phyloP scores from a whole-genome alignment of 371 early-diverging fungal species.

The Mucor ambiguus region DNA sequence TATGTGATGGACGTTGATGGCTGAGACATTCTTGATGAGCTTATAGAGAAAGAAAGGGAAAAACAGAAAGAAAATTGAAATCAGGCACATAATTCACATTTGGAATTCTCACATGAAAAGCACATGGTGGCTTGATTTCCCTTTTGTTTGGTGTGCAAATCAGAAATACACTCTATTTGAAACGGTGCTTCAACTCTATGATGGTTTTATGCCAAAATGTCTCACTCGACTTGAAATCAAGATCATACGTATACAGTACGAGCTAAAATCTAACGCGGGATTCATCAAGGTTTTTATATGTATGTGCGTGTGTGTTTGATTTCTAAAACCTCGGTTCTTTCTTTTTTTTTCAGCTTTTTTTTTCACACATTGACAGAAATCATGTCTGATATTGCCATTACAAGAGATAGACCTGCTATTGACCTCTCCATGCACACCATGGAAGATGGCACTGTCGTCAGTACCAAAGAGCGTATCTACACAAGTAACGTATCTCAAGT shows the following conservation, averaged over 20 bases:
- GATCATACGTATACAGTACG: too few species aligned
- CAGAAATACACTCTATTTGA: not conserved
- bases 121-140: constrained; percentile 6
- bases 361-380: not conserved
- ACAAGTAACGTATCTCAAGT: constrained; percentile 55
- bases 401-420: constrained; percentile 21
- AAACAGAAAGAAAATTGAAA: not conserved
- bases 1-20: constrained; percentile 4
- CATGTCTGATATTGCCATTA: not conserved
- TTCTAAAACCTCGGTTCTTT: not conserved
- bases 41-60: not conserved
- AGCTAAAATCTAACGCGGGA: not conserved
- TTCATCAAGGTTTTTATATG: not conserved
- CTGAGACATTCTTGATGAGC: not conserved
- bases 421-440: constrained; percentile 72
- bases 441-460: constrained; percentile 73
- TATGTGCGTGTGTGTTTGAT: not conserved
- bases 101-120: constrained; percentile 4
- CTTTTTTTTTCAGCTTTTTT: not conserved
- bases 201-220: not conserved
- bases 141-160: not conserved
- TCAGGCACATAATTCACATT: constrained; percentile 8
- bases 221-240: not conserved
- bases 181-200: not conserved
- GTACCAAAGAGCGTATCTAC: constrained; percentile 70